Base-by-base conservation (phyloP, 805 yeast species). In the Candida succiphila region DNA sequence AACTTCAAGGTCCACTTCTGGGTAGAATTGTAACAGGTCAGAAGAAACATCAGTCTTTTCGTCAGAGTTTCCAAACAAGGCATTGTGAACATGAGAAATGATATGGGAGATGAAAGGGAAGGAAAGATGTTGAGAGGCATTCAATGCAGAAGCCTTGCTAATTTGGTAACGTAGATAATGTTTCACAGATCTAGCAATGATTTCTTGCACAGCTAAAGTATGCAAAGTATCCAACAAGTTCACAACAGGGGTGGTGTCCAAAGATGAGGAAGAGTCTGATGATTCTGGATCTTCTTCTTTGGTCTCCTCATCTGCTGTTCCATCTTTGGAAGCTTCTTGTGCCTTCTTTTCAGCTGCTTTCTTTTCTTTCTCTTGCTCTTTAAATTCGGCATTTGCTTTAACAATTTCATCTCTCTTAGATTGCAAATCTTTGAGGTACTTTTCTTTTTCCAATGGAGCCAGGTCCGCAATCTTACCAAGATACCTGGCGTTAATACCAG, bases 401-500 rank as follows among this genome's bases (percentile, higher is more conserved):
- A 57, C 60, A 24, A 58, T 43, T 26, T 53, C 50, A 35, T 56
- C 45, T 48, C 30, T 49, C 36, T 37, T 59, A 49, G 23, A 44
- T 32, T 36, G 34, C 15, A 30, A 26, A 17, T 35, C 34, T 12
- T 37, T 37, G 5, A 37, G 30, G 25, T 20, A 37, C 32, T 43
- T 45, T 5, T 40, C 48, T 31, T 52, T 60, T 34, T 43, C 42
- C 15, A 39, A 39, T 24, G 33, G 18, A 23, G 42, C 45, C 20
- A 43, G 30, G 8, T 39, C 48, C 17, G 77, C 77, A 42, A 84
- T 51, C 14, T 49, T 55, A 38, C 96, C 96, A 48, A 89, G 66
- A 51, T 89, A 89, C 62, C 97, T 80, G 58, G 88, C 52, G 55
- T 86, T 88, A 54, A 89, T 77, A 65, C 98, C 98, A 35, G 66